Evolutionary conservation across 768 basidiomycete species (phyloP).

Genomic region (Pholiota microspora): DNA sequence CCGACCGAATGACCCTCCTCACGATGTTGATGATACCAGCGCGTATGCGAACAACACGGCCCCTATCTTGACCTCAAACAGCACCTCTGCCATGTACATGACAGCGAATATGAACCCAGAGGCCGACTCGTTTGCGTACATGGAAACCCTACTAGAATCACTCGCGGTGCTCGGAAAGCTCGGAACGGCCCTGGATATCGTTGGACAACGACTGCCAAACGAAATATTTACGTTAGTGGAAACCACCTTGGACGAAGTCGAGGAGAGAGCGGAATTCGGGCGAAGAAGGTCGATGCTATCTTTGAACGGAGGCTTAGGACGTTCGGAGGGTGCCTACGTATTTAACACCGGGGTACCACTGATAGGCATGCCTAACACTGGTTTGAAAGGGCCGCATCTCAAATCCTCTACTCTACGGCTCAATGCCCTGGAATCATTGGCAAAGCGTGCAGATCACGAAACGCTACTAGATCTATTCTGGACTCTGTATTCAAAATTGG

Average conservation of each 20-base stretch:
- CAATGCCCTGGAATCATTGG: conserved; percentile 69
- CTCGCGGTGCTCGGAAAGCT: conserved; percentile 88
- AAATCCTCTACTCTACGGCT: conserved; percentile 61
- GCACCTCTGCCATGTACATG: conserved; percentile 11
- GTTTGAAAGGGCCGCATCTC: conserved; percentile 30
- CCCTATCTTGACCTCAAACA: conserved; percentile 9
- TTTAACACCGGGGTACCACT: conserved; percentile 34
- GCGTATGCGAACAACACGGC: conserved; percentile 19
- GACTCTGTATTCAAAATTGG: conserved; percentile 94
- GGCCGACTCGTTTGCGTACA: conserved; percentile 88
- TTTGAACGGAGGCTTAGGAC: conserved; percentile 32
- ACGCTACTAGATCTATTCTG: conserved; percentile 91
- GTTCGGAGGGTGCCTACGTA: conserved; percentile 54
- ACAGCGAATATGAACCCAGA: conserved; percentile 66
- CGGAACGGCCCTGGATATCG: conserved; percentile 76
- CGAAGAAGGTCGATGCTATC: conserved; percentile 43
- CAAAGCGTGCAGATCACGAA: conserved; percentile 78
- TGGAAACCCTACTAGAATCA: conserved; percentile 92
- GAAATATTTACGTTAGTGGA: conserved; percentile 89
- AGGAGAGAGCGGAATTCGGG: conserved; percentile 84
- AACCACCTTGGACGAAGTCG: conserved; percentile 84
- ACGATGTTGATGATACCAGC: conserved; percentile 52
- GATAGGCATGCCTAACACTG: conserved; percentile 19
- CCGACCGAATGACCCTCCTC: conserved; percentile 77
- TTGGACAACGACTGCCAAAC: conserved; percentile 76